A percentile compares a stretch with the other conserved stretches of the same genome.
Evolutionary conservation across 768 basidiomycete species (phyloP).

Genomic region (Auricularia heimuer): DNA sequence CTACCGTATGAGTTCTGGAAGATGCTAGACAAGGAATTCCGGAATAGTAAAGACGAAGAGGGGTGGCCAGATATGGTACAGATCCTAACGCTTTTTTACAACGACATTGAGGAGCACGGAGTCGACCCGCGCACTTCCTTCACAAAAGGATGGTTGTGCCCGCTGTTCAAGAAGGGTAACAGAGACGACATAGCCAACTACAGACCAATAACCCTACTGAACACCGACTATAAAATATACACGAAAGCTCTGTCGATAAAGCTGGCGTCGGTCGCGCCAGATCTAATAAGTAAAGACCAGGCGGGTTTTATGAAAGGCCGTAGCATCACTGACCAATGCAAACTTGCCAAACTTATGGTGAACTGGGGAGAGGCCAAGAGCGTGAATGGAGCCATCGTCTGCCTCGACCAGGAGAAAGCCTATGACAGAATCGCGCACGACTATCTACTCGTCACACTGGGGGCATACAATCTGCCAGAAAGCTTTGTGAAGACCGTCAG

Average conservation of each 20-base stretch:
- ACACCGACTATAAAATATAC: no score
- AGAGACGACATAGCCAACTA: no score
- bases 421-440: conserved; percentile 8
- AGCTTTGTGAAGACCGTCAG: no score
- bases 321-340: conserved; percentile 10
- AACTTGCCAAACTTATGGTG: conserved; percentile 7
- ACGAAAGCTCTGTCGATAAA: no score
- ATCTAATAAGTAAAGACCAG: conserved; percentile 8
- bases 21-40: not conserved
- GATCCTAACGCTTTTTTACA: not conserved
- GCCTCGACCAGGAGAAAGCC: conserved; percentile 12
- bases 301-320: conserved; percentile 9
- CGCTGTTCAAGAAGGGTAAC: no score
- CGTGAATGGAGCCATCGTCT: conserved; percentile 4
- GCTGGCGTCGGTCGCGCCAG: no score
- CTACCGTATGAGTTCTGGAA: not conserved
- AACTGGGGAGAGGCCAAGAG: conserved; percentile 4
- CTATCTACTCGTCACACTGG: conserved; percentile 8
- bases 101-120: not conserved
- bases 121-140: not conserved
- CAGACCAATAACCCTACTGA: no score
- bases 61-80: not conserved
- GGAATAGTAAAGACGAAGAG: not conserved
- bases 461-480: conserved; percentile 7
- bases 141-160: conserved; percentile 2